A percentile compares a stretch with the other conserved stretches of the same genome.
These are phyloP conservation scores for Naegleria fowleri DNA, from an alignment of 208 protist species.

Conservation along the genomic window DNA sequence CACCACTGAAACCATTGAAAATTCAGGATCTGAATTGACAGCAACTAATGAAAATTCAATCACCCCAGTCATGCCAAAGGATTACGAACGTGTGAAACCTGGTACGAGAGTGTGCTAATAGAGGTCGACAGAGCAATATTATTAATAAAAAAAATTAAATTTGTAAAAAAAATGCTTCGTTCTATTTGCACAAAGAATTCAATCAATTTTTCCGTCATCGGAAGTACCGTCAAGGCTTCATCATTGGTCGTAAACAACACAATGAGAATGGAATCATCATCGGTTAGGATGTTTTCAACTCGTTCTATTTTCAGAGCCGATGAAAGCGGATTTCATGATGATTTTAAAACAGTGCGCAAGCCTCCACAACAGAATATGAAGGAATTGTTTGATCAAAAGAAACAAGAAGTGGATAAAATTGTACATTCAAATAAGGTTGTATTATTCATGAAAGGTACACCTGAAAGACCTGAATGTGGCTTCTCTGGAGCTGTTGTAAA, in stretches of 20 bases:
- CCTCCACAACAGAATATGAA: not conserved
- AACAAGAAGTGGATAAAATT: constrained; percentile 72
- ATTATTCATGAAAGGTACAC: constrained; percentile 92
- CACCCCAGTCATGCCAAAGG: not conserved
- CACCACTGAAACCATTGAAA: not conserved
- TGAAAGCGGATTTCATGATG: not conserved
- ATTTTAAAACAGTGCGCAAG: constrained; percentile 15
- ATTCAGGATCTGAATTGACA: too few relatives aligned
- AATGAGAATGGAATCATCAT: too few relatives aligned
- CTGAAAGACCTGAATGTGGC: constrained; percentile 86
- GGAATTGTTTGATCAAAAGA: constrained; percentile 57
- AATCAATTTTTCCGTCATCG: too few relatives aligned
- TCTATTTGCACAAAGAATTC: too few relatives aligned
- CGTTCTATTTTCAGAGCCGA: not conserved
- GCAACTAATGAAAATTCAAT: not conserved
- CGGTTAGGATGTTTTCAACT: too few relatives aligned
- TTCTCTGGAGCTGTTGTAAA: constrained; percentile 85
- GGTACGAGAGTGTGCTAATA: not conserved
- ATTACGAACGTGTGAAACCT: not conserved
- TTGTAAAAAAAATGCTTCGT: too few relatives aligned
- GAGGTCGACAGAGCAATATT: too few relatives aligned
- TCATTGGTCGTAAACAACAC: too few relatives aligned
- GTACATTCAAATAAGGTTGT: constrained; percentile 80
- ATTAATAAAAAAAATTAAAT: too few relatives aligned
- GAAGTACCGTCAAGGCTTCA: too few relatives aligned